Base-by-base conservation (phyloP, 228 moss, liverwort and hornwort species). In the Sphagnum magellanicum region DNA sequence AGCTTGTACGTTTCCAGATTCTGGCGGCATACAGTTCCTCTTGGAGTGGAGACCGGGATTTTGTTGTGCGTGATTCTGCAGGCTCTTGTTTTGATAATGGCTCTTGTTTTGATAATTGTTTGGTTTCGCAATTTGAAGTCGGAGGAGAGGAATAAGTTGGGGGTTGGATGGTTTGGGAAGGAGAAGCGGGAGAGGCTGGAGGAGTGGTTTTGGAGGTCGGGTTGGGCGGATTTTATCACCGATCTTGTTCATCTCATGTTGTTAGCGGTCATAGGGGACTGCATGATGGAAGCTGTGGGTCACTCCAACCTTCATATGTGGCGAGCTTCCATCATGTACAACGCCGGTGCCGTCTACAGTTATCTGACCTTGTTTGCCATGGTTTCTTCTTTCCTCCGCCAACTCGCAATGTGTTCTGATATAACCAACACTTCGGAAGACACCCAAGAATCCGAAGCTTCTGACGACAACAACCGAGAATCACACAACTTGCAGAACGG, bases 281-380 rank as follows among this genome's bases (percentile, higher is more conserved):
- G 61, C 0, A 69, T 77, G 79, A 74, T 83, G 79, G 83, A 83
- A 67, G 77, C 79, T 10, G 59, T 76, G 0, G 83, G 79, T 46
- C 77, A 79, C 0, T 74, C 77, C 61, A 65, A 77, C 61, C 66
- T 73, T 1, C 77, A 60, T 16, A 6, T 1, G 0, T 83, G 83
- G 83, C 80, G 73, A 0, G 47, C 83, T 11, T 16, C 49, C 11
- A 65, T 73, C 0, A 53, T 80, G 68, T 84, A 70, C 72, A 80
- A 83, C 67, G 1, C 75, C 0, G 83, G 77, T 0, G 83, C 77
- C 12, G 53, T 75, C 50, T 80, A 80, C 5, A 63, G 77, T 11
- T 84, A 72, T 4, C 10, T 80, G 55, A 48, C 80, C 0, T 0
- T 51, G 49, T 73, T 73, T 4, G 67, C 83, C 49, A 61, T 77